phyloP scores from a whole-genome alignment of 2,329 filamentous ascomycete species.

The Colletotrichum nymphaeae region DNA sequence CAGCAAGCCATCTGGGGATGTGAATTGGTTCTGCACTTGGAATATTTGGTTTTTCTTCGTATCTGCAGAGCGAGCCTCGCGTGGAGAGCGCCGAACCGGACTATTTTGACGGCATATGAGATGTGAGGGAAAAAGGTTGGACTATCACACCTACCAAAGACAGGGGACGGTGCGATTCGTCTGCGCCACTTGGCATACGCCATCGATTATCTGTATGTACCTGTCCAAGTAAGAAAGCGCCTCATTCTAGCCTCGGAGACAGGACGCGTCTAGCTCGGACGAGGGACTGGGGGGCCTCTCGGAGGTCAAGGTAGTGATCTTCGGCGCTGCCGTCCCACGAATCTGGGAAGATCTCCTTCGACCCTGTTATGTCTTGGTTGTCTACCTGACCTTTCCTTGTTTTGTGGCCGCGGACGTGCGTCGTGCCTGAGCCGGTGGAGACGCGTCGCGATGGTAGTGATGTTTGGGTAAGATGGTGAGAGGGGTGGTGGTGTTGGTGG shows the following conservation, averaged over 20 bases:
- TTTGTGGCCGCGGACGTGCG: conserved; percentile 1
- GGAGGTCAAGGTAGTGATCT: neutral
- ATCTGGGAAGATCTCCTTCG: conserved; percentile 21
- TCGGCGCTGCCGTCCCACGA: conserved; percentile 5
- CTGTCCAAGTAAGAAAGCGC: neutral
- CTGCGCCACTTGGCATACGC: neutral
- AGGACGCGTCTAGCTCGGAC: conserved; percentile 4
- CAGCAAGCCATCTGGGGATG: neutral
- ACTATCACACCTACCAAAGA: neutral
- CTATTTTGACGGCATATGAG: neutral
- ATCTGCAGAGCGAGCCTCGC: conserved; percentile 20
- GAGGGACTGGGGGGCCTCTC: neutral
- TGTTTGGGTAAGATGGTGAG: conserved; percentile 14
- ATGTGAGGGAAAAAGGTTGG: neutral
- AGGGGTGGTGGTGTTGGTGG: neutral
- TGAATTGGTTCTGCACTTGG: neutral
- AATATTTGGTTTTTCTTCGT: conserved; percentile 18
- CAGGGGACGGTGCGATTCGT: neutral
- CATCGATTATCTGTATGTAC: neutral
- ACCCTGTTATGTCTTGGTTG: conserved; percentile 19
- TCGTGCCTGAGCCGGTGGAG: conserved; percentile 22
- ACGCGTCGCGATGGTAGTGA: conserved; percentile 32
- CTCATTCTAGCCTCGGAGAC: neutral
- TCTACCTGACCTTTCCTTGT: conserved; percentile 4
- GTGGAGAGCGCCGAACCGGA: neutral